Conservation (phyloP, 2,329 filamentous ascomycete genomes). For the Claviceps sp. region DNA sequence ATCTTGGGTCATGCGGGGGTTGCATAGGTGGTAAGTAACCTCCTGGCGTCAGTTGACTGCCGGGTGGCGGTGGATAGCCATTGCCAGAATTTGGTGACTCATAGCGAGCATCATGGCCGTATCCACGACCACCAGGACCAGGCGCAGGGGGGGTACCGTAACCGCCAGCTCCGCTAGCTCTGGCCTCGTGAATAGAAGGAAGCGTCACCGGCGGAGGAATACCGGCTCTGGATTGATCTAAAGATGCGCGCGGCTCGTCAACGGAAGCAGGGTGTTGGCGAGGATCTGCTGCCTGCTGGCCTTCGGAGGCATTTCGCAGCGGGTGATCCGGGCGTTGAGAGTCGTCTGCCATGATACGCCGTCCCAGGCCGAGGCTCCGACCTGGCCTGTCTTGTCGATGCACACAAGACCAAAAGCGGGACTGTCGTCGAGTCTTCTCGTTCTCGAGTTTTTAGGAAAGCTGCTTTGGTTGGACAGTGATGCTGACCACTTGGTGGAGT, state of each 20-base stretch:
- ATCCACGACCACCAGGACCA: conserved; percentile 18
- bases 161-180: conserved; percentile 17
- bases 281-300: conserved; percentile 10
- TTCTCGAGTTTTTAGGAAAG: background rate
- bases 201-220: conserved; percentile 34
- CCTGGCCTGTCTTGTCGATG: conserved; percentile 14
- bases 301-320: conserved; percentile 23
- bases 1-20: conserved; percentile 20
- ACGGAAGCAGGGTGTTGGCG: conserved; percentile 3
- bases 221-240: conserved; percentile 13
- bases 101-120: conserved; percentile 23
- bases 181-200: conserved; percentile 36
- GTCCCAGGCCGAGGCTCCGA: conserved; percentile 8
- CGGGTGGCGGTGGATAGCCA: conserved; percentile 30
- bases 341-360: conserved; percentile 27
- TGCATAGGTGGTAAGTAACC: conserved; percentile 26
- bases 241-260: conserved; percentile 10
- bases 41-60: conserved; percentile 16
- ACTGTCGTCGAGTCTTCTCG: conserved; percentile 5
- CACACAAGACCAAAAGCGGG: conserved; percentile 7
- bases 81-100: conserved; percentile 31
- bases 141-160: conserved; percentile 21
- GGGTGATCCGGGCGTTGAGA: conserved; percentile 24
- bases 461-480: conserved; percentile 5
- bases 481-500: background rate